Evolutionary conservation across 257 asterid species (phyloP).

Genomic region (Solanum pinnatisectum): DNA sequence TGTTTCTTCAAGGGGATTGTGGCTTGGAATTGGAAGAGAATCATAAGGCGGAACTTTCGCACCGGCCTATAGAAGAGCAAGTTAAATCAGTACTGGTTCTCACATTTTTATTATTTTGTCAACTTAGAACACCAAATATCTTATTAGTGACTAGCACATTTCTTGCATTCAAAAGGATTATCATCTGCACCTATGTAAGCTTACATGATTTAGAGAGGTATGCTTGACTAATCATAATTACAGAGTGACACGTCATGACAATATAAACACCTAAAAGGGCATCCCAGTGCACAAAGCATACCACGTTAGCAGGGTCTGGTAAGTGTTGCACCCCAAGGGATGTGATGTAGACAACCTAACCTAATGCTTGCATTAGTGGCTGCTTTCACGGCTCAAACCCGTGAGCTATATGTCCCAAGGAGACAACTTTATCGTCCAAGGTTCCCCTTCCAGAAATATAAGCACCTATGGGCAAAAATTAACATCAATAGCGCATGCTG

Average conservation of each 20-base stretch:
- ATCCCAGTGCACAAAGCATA: neutral
- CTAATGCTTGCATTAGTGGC: neutral
- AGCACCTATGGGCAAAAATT: neutral
- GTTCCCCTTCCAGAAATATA: neutral
- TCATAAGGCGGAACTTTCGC: conserved; percentile 20
- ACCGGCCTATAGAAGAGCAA: conserved; percentile 35
- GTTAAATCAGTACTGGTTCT: neutral
- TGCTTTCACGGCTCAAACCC: neutral
- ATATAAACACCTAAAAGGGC: neutral
- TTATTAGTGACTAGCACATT: neutral
- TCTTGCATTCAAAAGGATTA: neutral
- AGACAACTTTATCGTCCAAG: neutral
- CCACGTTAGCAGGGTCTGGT: neutral
- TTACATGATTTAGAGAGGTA: neutral
- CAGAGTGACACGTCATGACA: neutral
- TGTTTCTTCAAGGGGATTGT: conserved; percentile 45
- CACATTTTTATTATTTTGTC: neutral
- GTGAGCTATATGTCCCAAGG: neutral
- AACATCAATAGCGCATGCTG: conserved; percentile 1
- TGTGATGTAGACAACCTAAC: neutral
- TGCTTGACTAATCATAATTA: neutral
- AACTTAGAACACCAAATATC: neutral
- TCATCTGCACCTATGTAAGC: neutral
- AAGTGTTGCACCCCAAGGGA: neutral
- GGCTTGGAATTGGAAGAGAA: conserved; percentile 36